These are phyloP conservation scores for Calonectria hawksworthii DNA, from an alignment of 2,329 filamentous ascomycete species.

Conservation along the genomic window DNA sequence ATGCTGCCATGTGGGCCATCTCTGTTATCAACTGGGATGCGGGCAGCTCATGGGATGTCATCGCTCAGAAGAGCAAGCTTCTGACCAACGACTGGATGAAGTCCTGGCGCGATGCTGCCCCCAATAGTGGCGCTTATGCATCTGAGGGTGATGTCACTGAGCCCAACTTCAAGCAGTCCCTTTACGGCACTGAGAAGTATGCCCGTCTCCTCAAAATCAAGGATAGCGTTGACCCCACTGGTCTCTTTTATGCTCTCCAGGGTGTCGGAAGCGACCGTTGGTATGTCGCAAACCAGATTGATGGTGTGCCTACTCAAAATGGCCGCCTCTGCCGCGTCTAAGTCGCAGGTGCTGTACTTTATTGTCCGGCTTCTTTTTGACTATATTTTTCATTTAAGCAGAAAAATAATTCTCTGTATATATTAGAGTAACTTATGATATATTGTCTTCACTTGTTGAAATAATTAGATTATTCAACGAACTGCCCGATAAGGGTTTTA, in stretches of 20 bases:
- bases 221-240: conserved; percentile 34
- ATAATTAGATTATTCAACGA: not conserved
- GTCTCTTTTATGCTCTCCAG: conserved; percentile 38
- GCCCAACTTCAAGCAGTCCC: conserved; percentile 40
- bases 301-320: conserved; percentile 43
- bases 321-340: conserved; percentile 38
- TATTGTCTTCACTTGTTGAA: not conserved
- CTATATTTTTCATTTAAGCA: not conserved
- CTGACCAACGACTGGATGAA: conserved; percentile 45
- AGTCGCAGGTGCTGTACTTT: not conserved
- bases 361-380: not conserved
- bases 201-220: conserved; percentile 37
- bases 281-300: conserved; percentile 38
- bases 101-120: conserved; percentile 41
- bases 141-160: conserved; percentile 40
- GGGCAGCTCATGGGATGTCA: conserved; percentile 29
- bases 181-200: conserved; percentile 38
- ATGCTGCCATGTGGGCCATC: conserved; percentile 55
- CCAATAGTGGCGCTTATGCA: conserved; percentile 36
- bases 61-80: conserved; percentile 34
- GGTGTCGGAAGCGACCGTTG: conserved; percentile 40
- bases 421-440: not conserved
- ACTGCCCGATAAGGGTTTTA: too few species aligned
- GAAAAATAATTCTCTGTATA: not conserved
- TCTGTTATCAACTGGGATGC: conserved; percentile 49